Base-by-base conservation (phyloP, 116 monocot genomes). In the Trichopus zeylanicus region DNA sequence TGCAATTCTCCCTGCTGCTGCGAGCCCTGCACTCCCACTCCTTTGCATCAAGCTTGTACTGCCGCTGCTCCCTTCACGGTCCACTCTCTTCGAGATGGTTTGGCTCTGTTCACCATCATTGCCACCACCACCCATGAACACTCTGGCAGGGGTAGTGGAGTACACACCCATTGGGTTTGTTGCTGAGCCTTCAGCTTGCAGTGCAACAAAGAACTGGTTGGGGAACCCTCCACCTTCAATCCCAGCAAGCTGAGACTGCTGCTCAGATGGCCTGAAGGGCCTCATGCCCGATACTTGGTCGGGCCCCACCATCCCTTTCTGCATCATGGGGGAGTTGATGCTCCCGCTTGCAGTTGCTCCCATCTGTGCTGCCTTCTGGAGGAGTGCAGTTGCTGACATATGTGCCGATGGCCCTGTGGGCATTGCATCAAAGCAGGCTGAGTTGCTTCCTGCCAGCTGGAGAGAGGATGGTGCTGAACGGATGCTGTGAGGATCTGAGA, bases 301-400 rank as follows among this genome's bases (percentile, higher is more conserved):
- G 3, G 30, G 56, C 23, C 51, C 28, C 9, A 28, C 62, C 70
- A 57, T 63, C 51, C 39, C 29, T 29, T 16, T 37, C 35, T 29
- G 49, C 59, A 42, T 53, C 59, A 39, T 53, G 0, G 56, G 22
- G 21, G 39, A 48, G 53, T 19, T 51, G 2, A 11, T 31, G 37
- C 10, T 42, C 52, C 39, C 30, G 37, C 51, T 53, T 11, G 46
- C 31, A 1, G 54, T 65, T 4, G 69, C 39, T 0, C 75, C 75
- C 51, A 65, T 33, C 47, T 65, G 64, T 4, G 75, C 70, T 3
- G 75, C 69, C 59, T 64, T 75, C 59, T 75, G 75, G 0, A 75
- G 69, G 46, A 75, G 26, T 19, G 65, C 69, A 6, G 64, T 75
- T 9, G 75, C 75, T 22, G 75, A 65, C 58, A 60, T 59, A 31